Evolutionary conservation across 2,329 filamentous ascomycete genomes (phyloP), one percentile per base, ranked within the genome.

Genomic region (Dothiorella sarmentorum): DNA sequence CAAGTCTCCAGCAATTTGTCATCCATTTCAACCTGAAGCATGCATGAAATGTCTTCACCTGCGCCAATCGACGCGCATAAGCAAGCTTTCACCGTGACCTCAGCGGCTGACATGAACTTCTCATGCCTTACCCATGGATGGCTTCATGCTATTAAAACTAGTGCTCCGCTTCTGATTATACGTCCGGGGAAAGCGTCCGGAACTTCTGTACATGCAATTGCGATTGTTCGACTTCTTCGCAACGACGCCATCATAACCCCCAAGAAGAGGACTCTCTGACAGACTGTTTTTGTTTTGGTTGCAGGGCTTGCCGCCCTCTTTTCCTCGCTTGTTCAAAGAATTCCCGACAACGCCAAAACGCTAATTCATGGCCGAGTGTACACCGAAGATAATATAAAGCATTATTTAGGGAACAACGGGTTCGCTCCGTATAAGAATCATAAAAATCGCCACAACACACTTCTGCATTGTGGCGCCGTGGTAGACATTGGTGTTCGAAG

Each of bases 301-400:
- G 7, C 22, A 13, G 31, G 47, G 31, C 31, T 24, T 15, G 13
- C 22, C 15, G 47, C 47, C 47, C 20, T n/a, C 35, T 22, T 40
- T 53, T 53, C 49, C 49, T 53, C 49, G n/a, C n/a, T 40, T 40
- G 24, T 40, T 37, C 20, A n/a, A 38, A 53, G 35, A 33, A 40
- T 29, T 27, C n/a, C 49, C 35, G 35, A 26, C 49, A 53, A 53
- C 33, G 49, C 49, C 49, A 26, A 29, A 15, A 29, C 31, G 31
- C 31, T 37, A 40, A 27, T 17, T 53, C n/a, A 35, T 40, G 22
- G 29, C 24, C 49, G 49, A 53, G 22, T 53, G 49, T 53, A 53
- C 49, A 52, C 20, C 47, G 22, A 53, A 53, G 33, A 24, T 40
- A 40, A 53, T 29, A 22, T 15, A 40, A 53, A 53, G 37, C 24